phyloP scores from a whole-genome alignment of 108 stramenopile species.

The Pseudonitzschia pungens region DNA sequence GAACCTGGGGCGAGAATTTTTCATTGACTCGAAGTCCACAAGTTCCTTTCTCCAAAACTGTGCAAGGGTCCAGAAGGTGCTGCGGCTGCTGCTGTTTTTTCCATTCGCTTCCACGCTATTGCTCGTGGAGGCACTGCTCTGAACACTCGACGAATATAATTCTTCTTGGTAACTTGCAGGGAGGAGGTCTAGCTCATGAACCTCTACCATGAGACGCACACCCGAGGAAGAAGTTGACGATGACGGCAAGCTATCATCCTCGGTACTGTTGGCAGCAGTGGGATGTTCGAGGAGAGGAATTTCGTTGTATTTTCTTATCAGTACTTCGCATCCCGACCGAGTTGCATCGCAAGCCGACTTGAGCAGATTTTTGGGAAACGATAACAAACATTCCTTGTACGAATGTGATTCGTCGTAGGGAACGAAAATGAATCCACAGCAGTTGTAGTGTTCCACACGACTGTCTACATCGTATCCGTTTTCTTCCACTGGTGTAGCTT shows the following conservation, averaged over 20 bases:
- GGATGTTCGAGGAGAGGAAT: background rate
- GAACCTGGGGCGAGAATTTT: conserved; percentile 7
- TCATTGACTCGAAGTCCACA: conserved; percentile 9
- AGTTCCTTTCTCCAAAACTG: conserved; percentile 20
- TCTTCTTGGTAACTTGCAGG: background rate
- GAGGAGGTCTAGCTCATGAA: conserved; percentile 14
- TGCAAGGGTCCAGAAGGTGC: conserved; percentile 27
- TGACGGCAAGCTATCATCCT: background rate
- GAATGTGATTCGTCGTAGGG: background rate
- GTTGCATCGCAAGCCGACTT: conserved; percentile 27
- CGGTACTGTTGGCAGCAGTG: background rate
- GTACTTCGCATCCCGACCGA: background rate
- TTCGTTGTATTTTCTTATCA: conserved; percentile 11
- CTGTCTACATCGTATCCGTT: background rate
- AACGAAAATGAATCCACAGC: conserved; percentile 14
- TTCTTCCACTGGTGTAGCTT: background rate
- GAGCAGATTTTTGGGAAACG: conserved; percentile 19
- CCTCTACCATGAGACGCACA: conserved; percentile 11
- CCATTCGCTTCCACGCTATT: background rate
- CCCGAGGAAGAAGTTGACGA: conserved; percentile 1
- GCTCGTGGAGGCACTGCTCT: background rate
- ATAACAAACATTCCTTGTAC: conserved; percentile 25
- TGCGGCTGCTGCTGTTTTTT: background rate
- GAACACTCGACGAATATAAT: background rate
- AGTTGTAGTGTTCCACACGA: background rate